A percentile compares a stretch with the other conserved stretches of the same genome.
Conservation (phyloP, 345 rosid genomes). For the Tarenaya hassleriana region DNA sequence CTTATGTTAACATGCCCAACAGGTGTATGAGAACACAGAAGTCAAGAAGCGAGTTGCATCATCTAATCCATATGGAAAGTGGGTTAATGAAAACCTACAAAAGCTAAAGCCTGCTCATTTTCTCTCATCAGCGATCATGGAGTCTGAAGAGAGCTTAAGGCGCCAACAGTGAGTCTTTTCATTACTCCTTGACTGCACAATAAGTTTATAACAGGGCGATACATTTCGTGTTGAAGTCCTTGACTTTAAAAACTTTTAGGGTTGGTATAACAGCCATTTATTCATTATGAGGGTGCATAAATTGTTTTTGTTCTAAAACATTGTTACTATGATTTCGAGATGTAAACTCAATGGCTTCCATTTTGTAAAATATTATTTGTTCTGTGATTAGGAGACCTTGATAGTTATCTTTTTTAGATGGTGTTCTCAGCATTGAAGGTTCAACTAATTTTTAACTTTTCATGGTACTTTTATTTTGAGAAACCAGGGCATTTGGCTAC, state of each 20-base stretch:
- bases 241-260: not conserved
- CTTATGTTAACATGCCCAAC: slow-evolving; percentile 15
- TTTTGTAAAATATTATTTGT: slow-evolving; percentile 1
- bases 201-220: not conserved
- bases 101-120: slow-evolving; percentile 57
- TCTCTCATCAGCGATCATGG: slow-evolving; percentile 61
- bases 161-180: slow-evolving; percentile 78
- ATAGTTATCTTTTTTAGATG: not conserved
- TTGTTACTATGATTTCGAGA: slow-evolving; percentile 13
- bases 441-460: slow-evolving; percentile 17
- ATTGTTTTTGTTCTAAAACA: not conserved
- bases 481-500: slow-evolving; percentile 91
- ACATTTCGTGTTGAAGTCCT: slow-evolving; percentile 6
- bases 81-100: slow-evolving; percentile 81
- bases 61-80: slow-evolving; percentile 81
- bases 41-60: slow-evolving; percentile 88
- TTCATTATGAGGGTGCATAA: slow-evolving; percentile 12
- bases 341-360: slow-evolving; percentile 5
- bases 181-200: slow-evolving; percentile 13
- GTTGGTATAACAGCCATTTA: slow-evolving; percentile 8
- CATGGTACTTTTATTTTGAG: slow-evolving; percentile 18
- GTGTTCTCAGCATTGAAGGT: not conserved
- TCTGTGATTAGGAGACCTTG: not conserved
- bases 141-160: slow-evolving; percentile 66
- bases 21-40: slow-evolving; percentile 96